Evolutionary conservation across 768 basidiomycete genomes (phyloP), one percentile per base, ranked within the genome.

Genomic region (Russula ochroleuca): DNA sequence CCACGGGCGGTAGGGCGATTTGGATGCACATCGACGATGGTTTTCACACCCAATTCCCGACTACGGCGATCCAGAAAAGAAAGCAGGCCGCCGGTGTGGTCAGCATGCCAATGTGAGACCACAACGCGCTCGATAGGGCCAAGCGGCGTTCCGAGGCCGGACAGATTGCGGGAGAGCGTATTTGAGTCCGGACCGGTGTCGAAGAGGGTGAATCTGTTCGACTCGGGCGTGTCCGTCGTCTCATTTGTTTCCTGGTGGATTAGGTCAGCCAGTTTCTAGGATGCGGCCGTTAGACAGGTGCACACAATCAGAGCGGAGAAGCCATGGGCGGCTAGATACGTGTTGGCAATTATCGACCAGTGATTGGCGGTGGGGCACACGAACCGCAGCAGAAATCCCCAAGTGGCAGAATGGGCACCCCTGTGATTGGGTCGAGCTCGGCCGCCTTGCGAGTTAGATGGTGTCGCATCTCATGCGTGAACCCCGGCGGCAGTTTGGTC

Each of bases 161-260:
- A 73, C 28, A 85, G 72, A 73, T 93, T 94, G 56, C 89, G 84
- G n/a, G 84, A 80, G 66, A 94, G 83, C 31, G 87, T 85, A 25
- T 76, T 78, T 17, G 83, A 82, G 70, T 94, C 92, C 10, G 92
- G 92, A 0, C 92, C 92, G 17, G 89, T 86, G 74, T 94, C 92
- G 70, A 94, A 92, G 40, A 94, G 79, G 17, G 84, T 85, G n/a
- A 80, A 75, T 59, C 83, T 81, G 3, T 35, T 7, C 77, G 69
- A 62, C 72, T 59, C 47, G 4, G n/a, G 10, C 45, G 78, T 72
- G 23, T 75, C 84, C 25, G 77, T 69, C 11, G 65, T 33, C 13
- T 80, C 73, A 62, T 81, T 78, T 2, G 85, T 89, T 78, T 88
- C 81, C 85, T 86, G 70, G 10, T 25, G 28, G 9, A 54, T 23